Conservation (phyloP, 225 moss, liverwort and hornwort species). For the Climacium dendroides region DNA sequence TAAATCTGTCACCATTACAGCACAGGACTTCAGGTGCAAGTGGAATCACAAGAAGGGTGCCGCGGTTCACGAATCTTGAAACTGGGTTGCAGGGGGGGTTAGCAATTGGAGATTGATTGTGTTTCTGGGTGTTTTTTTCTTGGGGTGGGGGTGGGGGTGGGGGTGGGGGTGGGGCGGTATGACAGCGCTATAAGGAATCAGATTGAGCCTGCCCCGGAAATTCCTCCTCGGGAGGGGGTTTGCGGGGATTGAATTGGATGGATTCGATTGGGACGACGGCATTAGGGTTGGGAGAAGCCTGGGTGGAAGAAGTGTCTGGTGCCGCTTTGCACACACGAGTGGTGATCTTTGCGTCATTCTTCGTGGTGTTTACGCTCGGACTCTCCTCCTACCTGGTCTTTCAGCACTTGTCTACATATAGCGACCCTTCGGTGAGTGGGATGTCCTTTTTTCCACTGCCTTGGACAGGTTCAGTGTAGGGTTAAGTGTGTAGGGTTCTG, state of each 20-base stretch:
- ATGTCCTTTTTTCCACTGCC: not conserved
- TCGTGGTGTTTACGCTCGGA: constrained; percentile 47
- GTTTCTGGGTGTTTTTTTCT: not conserved
- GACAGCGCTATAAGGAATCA: not conserved
- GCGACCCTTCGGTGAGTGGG: constrained; percentile 48
- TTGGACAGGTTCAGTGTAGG: not conserved
- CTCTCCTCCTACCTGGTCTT: constrained; percentile 70
- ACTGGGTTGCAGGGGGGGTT: too few relatives aligned
- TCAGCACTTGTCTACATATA: constrained; percentile 71
- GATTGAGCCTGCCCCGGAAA: not conserved
- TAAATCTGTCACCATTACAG: not conserved
- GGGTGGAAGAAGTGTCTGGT: not conserved
- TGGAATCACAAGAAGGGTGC: not conserved
- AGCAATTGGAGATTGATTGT: not conserved
- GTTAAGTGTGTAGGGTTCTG: not conserved
- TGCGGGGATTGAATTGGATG: not conserved
- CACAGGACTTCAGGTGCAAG: not conserved
- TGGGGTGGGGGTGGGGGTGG: too few relatives aligned
- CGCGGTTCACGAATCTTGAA: not conserved
- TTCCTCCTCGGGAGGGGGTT: not conserved
- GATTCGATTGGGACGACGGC: not conserved
- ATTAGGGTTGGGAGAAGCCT: not conserved
- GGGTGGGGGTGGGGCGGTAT: too few relatives aligned
- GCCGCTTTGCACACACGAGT: constrained; percentile 37
- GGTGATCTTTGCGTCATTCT: constrained; percentile 49